phyloP scores from a whole-genome alignment of 768 basidiomycete species.

The Hortiboletus campestris region DNA sequence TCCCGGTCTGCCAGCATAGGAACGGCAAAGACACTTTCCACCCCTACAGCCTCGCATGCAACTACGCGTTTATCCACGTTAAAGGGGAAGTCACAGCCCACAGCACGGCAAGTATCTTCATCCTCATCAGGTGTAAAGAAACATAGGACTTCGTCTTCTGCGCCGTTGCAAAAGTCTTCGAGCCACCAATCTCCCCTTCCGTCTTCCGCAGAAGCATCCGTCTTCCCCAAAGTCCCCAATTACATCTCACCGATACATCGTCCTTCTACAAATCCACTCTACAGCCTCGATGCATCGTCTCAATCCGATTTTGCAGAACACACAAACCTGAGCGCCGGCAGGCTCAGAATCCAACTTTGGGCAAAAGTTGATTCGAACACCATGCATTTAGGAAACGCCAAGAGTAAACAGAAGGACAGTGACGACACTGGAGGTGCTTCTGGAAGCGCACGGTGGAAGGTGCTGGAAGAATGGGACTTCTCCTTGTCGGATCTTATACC shows the following conservation, averaged over 20 bases:
- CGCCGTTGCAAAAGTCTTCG: conserved; percentile 23
- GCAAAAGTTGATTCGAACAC: conserved; percentile 37
- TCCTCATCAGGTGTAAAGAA: conserved; percentile 17
- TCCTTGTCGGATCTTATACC: conserved; percentile 56
- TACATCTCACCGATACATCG: conserved; percentile 78
- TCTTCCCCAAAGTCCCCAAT: conserved; percentile 43
- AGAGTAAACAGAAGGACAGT: conserved; percentile 47
- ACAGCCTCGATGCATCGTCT: conserved; percentile 54
- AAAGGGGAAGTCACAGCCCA: conserved; percentile 17
- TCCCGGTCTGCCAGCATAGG: conserved; percentile 19
- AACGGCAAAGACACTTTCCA: conserved; percentile 14
- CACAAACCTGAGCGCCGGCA: conserved; percentile 51
- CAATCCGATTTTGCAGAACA: conserved; percentile 52
- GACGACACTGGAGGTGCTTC: conserved; percentile 6
- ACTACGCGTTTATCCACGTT: conserved; percentile 11
- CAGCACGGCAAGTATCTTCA: conserved; percentile 18
- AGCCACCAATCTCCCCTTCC: conserved; percentile 25
- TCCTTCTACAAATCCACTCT: conserved; percentile 83
- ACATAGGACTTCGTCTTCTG: conserved; percentile 26
- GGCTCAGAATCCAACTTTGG: conserved; percentile 59
- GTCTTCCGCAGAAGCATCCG: conserved; percentile 11
- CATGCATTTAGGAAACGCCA: conserved; percentile 23
- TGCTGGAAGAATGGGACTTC: conserved; percentile 68
- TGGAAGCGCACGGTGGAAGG: conserved; percentile 51
- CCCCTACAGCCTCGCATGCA: conserved; percentile 1